phyloP scores from a whole-genome alignment of 2,329 filamentous ascomycete species.

The Dactylonectria estremocensis region DNA sequence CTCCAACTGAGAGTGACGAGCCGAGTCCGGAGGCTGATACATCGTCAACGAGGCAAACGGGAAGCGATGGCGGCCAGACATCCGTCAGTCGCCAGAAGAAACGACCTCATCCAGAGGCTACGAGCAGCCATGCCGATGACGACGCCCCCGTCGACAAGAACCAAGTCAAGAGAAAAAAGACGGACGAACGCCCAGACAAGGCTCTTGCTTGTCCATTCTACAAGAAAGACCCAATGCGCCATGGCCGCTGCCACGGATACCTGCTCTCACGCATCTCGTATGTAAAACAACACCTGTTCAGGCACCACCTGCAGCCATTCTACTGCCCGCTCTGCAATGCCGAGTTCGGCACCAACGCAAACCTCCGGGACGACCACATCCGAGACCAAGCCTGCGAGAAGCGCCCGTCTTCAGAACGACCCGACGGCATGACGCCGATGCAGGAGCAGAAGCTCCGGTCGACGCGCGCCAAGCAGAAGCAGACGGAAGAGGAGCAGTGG shows the following conservation, averaged over 20 bases:
- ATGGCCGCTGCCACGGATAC: constrained; percentile 14
- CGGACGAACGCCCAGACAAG: constrained; percentile 7
- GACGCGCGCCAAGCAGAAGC: constrained; percentile 18
- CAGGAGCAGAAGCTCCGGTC: constrained; percentile 17
- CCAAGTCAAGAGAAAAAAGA: constrained; percentile 13
- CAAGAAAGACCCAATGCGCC: constrained; percentile 19
- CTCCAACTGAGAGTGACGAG: neutral
- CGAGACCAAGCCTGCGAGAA: constrained; percentile 16
- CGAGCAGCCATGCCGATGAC: neutral
- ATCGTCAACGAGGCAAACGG: neutral
- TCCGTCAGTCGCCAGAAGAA: constrained; percentile 10
- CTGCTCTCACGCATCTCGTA: constrained; percentile 18
- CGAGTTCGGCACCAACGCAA: constrained; percentile 9
- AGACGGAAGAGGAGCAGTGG: constrained; percentile 21
- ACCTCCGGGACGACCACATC: constrained; percentile 12
- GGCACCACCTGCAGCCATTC: constrained; percentile 23
- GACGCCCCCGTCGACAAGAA: constrained; percentile 3
- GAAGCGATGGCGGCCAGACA: neutral
- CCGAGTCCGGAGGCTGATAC: neutral
- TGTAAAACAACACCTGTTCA: constrained; percentile 23
- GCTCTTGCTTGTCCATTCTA: constrained; percentile 25
- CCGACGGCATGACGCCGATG: constrained; percentile 19
- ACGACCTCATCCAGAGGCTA: neutral
- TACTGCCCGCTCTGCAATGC: constrained; percentile 19
- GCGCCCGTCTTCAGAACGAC: constrained; percentile 16